Base-by-base conservation (phyloP, 257 asterid genomes). In the Solanum acaule region DNA sequence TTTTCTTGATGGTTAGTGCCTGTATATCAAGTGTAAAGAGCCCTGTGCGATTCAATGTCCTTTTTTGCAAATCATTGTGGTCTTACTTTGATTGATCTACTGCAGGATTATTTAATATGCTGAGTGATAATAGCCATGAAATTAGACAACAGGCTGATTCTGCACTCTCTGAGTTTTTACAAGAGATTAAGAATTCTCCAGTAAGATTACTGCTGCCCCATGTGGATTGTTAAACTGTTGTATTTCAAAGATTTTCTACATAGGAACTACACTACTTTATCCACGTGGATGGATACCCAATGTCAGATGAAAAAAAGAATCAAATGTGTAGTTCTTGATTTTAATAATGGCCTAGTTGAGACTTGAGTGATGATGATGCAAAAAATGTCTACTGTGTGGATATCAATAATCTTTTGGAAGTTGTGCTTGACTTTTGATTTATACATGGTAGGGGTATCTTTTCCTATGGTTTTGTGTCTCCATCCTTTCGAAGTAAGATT, bases 71-170 rank as follows among this genome's bases (percentile, higher is more conserved):
- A 67, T 77, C 70, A 42, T 88, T 77, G 88, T 87, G 71, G 44
- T 78, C 38, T 89, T 85, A 77, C 81, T 9, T 87, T 68, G 44
- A 78, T 40, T 81, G 61, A 76, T 92, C 87, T 87, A 87, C 87
- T 87, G 90, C 95, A 98, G 99, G 99, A 77, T 93, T 98, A 90
- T 98, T 98, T 89, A 98, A 96, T 92, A 98, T 98, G 99, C 93
- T 98, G 78, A 98, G 99, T 85, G 99, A 98, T 93, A 89, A 95
- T 85, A 98, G 99, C 93, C 99, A 94, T 87, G 99, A 98, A 91
- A 98, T 96, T 93, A 93, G 99, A 90, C 99, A 98, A 87, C 99
- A 98, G 94, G 99, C 99, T 89, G 99, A 98, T 96, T 98, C 99
- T 22, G 99, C 99, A 38, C 99, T 98, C 90, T 93, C 98, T 65